A percentile compares a stretch with the other conserved stretches of the same genome.
Evolutionary conservation across 805 yeast species (phyloP).

Genomic region (Metschnikowia picachoensis): DNA sequence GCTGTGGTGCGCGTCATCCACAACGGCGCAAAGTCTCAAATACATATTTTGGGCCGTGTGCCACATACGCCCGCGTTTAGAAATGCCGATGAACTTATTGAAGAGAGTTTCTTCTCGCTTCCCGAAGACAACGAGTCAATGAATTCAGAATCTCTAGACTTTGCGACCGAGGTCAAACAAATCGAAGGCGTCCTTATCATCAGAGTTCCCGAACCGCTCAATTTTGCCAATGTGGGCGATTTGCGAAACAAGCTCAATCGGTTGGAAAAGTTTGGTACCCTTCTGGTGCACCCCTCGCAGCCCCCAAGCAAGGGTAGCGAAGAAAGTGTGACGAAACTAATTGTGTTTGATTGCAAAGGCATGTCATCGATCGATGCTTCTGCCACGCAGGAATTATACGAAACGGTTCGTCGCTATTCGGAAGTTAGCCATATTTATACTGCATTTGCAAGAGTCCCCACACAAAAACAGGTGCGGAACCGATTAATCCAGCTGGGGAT

Average conservation of each 20-base stretch:
- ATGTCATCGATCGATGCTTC: constrained; percentile 78
- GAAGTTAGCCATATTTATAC: constrained; percentile 52
- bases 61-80: constrained; percentile 52
- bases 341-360: constrained; percentile 77
- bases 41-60: constrained; percentile 42
- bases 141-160: neutral
- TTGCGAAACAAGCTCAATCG: constrained; percentile 62
- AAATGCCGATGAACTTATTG: constrained; percentile 64
- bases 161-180: constrained; percentile 36
- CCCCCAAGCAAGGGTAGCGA: constrained; percentile 46
- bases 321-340: constrained; percentile 41
- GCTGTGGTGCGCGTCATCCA: constrained; percentile 35
- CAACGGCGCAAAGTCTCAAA: constrained; percentile 40
- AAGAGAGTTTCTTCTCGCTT: constrained; percentile 25
- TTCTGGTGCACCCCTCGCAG: constrained; percentile 70
- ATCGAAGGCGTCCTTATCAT: constrained; percentile 74
- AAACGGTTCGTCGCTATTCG: constrained; percentile 52
- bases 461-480: constrained; percentile 42
- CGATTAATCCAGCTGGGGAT: constrained; percentile 58
- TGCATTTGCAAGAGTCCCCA: constrained; percentile 58
- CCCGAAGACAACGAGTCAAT: constrained; percentile 11
- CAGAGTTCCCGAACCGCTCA: constrained; percentile 82
- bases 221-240: constrained; percentile 82
- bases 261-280: constrained; percentile 73
- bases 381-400: constrained; percentile 68